Conservation (phyloP, 192 early-diverging fungal genomes). For the Pilobolus umbonatus region DNA sequence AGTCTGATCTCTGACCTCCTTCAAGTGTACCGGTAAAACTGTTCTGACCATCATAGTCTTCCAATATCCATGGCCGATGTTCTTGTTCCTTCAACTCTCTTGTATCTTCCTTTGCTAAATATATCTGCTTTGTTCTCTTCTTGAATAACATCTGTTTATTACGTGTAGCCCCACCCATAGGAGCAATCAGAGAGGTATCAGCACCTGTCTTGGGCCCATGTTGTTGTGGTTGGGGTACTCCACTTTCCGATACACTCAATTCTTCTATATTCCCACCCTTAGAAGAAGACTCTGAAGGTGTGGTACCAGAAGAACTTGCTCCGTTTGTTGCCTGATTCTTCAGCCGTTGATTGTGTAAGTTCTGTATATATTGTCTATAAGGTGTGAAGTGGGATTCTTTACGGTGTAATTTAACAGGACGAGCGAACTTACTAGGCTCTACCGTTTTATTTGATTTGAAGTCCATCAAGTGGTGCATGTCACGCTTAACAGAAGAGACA, state of each 20-base stretch:
- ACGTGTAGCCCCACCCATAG: slow-evolving; percentile 65
- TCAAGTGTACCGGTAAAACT: slow-evolving; percentile 63
- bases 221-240: slow-evolving; percentile 1
- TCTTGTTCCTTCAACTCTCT: slow-evolving; percentile 71
- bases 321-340: not conserved
- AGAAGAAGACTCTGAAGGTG: not conserved
- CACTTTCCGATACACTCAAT: not conserved
- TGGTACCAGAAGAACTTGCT: not conserved
- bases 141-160: slow-evolving; percentile 79
- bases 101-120: slow-evolving; percentile 66
- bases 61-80: slow-evolving; percentile 69
- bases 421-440: slow-evolving; percentile 48
- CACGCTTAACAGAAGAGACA: slow-evolving; percentile 46
- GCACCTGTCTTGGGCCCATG: slow-evolving; percentile 43
- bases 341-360: not conserved
- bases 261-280: not conserved
- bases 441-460: slow-evolving; percentile 52
- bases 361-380: slow-evolving; percentile 13
- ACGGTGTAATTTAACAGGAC: slow-evolving; percentile 55
- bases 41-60: slow-evolving; percentile 67
- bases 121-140: slow-evolving; percentile 77
- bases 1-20: slow-evolving; percentile 65
- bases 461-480: slow-evolving; percentile 65
- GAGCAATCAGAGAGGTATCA: slow-evolving; percentile 66
- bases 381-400: slow-evolving; percentile 26